A percentile compares a stretch with the other conserved stretches of the same genome.
Evolutionary conservation across 306 rosid species (phyloP).

Genomic region (Rosa multiflora): DNA sequence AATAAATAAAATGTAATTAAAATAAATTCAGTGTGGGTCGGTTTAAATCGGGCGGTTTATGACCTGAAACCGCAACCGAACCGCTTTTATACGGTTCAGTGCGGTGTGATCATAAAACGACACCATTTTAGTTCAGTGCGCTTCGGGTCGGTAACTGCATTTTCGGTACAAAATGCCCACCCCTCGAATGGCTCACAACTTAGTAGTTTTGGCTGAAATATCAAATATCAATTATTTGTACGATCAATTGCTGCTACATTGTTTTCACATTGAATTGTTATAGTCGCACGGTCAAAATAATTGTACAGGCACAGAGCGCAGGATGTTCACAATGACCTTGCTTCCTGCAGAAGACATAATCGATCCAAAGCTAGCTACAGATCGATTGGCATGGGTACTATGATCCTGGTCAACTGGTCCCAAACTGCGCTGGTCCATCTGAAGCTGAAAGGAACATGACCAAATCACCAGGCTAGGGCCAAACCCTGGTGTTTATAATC

Average conservation of each 20-base stretch:
- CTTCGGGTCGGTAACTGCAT: too few species aligned
- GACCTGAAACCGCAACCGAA: too few species aligned
- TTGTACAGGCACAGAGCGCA: not conserved
- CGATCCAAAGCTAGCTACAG: not conserved
- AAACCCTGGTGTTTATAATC: not conserved
- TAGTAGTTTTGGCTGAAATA: not conserved
- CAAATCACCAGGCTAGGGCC: not conserved
- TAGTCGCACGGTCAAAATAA: not conserved
- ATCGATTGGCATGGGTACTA: not conserved
- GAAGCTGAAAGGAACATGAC: constrained; percentile 10
- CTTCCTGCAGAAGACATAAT: constrained; percentile 1
- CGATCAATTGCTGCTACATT: not conserved
- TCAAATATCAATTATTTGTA: not conserved
- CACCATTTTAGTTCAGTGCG: too few species aligned
- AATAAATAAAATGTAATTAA: too few species aligned
- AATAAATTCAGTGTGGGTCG: too few species aligned
- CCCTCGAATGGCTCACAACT: not conserved
- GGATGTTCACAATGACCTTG: constrained; percentile 5
- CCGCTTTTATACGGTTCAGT: too few species aligned
- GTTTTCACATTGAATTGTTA: not conserved
- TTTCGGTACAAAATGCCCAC: too few species aligned
- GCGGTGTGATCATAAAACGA: too few species aligned
- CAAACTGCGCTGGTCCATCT: not conserved
- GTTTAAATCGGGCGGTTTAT: too few species aligned
- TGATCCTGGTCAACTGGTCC: constrained; percentile 9